Evolutionary conservation across 495 filamentous ascomycete species (phyloP), one percentile per base, ranked within the genome.

Genomic region (Pseudotulostoma volvatum): DNA sequence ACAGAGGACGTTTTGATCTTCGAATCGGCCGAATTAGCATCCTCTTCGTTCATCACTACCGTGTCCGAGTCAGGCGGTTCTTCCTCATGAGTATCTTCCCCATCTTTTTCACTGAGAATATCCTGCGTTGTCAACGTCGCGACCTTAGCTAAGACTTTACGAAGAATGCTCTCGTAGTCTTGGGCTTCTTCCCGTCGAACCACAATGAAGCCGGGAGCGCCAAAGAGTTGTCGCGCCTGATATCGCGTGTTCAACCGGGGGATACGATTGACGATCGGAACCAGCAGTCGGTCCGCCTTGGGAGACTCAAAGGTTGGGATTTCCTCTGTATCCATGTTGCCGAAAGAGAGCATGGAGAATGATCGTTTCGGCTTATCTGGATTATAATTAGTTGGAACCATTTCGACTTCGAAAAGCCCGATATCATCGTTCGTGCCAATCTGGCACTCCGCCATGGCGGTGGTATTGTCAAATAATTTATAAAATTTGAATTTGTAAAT

Each of bases 401-500:
- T 65, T 36, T 93, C 85, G 2, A 97, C 57, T 50, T 97, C 88
- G 51, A 75, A 82, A 19, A 94, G 63, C n/a, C 63, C 71, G 17
- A 82, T 64, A 9, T 70, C 55, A 47, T 96, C 92, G 19, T 61
- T 67, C 1, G 45, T 11, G 21, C 57, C 49, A 32, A 93, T 81
- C 41, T 61, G 57, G 16, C 75, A 71, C 11, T 93, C 85, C 1
- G 72, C 73, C 33, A 84, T 74, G 4, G 70, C 64, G 7, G 56
- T 57, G 4, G 58, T 57, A 48, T 92, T 77, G 7, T 81, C 70
- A 44, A 87, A 92, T 13, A 77, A 64, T 47, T 80, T 83, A 61
- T 82, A 96, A 57, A 95, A 88, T 41, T 75, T 82, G 38, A 64
- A 56, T 44, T 76, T 77, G 54, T 80, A 92, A 17, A 88, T 71